Percentiles rank a stretch among this genome's conserved stretches.
Evolutionary conservation across 148 eudicot genomes (phyloP).

Genomic region (Chenopodium berlandieri): DNA sequence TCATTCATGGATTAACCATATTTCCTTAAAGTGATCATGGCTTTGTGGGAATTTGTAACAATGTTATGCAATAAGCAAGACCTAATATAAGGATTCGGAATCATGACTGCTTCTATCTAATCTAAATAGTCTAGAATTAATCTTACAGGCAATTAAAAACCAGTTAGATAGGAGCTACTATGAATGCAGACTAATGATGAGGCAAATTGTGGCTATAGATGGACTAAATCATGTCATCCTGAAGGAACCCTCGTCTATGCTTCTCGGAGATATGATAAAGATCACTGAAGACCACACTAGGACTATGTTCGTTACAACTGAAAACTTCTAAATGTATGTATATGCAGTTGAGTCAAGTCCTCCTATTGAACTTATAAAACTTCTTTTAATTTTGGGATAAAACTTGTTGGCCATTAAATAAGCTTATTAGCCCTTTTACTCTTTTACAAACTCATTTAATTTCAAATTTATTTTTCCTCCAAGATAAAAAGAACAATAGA

Average conservation of each 20-base stretch:
- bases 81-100: neutral
- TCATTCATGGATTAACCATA: neutral
- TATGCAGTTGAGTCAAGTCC: neutral
- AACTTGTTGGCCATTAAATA: too few species aligned
- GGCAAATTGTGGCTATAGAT: neutral
- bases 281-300: neutral
- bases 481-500: neutral
- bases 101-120: neutral
- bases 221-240: neutral
- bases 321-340: neutral
- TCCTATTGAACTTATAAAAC: too few species aligned
- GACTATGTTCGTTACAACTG: neutral
- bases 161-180: neutral
- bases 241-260: too few species aligned
- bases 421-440: too few species aligned
- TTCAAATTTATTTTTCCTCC: neutral
- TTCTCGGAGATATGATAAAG: too few species aligned
- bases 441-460: too few species aligned
- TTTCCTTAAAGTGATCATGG: neutral
- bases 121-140: neutral
- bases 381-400: too few species aligned
- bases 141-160: neutral
- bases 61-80: neutral
- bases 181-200: neutral
- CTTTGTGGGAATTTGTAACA: neutral